phyloP scores from a whole-genome alignment of 1,284 basidiomycete genomes.

The Leccinum variabile region DNA sequence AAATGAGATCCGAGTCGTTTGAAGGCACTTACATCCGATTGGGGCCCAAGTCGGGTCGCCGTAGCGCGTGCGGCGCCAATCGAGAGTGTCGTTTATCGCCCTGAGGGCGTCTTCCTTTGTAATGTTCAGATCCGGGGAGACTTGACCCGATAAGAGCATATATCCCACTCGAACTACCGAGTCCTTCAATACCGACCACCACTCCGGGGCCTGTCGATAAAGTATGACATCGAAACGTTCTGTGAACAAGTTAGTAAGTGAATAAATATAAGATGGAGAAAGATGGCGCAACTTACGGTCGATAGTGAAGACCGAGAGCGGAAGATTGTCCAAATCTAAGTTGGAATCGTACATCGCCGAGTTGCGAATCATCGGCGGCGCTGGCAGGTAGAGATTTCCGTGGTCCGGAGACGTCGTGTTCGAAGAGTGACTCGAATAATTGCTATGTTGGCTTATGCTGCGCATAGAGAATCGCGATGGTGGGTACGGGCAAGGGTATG shows the following conservation, averaged over 20 bases:
- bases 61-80: neutral
- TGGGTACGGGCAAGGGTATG: too few relatives aligned
- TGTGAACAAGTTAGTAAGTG: neutral
- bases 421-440: too few relatives aligned
- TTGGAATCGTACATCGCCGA: neutral
- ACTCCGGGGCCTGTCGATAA: neutral
- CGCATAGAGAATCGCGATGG: too few relatives aligned
- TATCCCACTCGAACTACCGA: neutral
- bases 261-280: neutral
- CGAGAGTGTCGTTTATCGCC: neutral
- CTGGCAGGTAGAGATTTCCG: neutral
- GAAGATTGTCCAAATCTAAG: neutral
- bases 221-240: neutral
- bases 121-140: neutral
- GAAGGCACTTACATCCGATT: neutral
- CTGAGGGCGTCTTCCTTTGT: neutral
- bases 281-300: neutral
- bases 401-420: too few relatives aligned
- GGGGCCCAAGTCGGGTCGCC: neutral
- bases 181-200: neutral
- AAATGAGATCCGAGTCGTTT: neutral
- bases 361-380: neutral
- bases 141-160: neutral
- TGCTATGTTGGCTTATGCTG: too few relatives aligned
- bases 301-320: neutral